Percentiles rank a stretch among this genome's conserved stretches.
These are phyloP conservation scores for Vanrija pseudolonga DNA, from an alignment of 1,284 basidiomycete species.

Conservation along the genomic window DNA sequence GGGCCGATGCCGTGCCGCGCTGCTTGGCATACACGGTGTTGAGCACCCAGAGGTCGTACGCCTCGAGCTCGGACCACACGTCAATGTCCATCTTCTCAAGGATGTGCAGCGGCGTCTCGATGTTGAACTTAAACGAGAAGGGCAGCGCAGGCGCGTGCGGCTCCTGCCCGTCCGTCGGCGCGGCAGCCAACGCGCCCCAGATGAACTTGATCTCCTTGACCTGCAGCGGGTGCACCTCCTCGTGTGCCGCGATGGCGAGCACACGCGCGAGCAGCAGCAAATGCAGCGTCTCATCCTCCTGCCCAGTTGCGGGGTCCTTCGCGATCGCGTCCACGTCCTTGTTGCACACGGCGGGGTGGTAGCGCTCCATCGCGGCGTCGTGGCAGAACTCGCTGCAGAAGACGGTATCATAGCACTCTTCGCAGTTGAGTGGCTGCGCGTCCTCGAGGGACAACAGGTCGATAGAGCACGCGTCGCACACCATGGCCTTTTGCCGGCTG, in stretches of 20 bases:
- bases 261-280: slow-evolving; percentile 12
- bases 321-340: slow-evolving; percentile 12
- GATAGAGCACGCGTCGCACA: slow-evolving; percentile 15
- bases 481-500: slow-evolving; percentile 9
- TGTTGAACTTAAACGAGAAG: slow-evolving; percentile 14
- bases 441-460: slow-evolving; percentile 5
- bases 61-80: slow-evolving; percentile 6
- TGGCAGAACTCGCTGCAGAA: slow-evolving; percentile 13
- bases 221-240: slow-evolving; percentile 9
- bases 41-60: slow-evolving; percentile 12
- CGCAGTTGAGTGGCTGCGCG: slow-evolving; percentile 2
- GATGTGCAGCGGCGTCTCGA: slow-evolving; percentile 13
- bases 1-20: slow-evolving; percentile 13
- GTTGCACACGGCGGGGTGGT: slow-evolving; percentile 16
- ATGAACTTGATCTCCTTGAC: slow-evolving; percentile 15
- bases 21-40: slow-evolving; percentile 18
- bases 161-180: background rate
- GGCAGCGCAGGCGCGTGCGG: slow-evolving; percentile 2
- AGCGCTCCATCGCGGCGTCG: slow-evolving; percentile 8
- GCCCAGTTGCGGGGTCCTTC: slow-evolving; percentile 7
- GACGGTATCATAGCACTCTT: slow-evolving; percentile 10
- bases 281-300: slow-evolving; percentile 12
- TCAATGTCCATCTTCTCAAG: slow-evolving; percentile 15
- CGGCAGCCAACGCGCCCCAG: slow-evolving; percentile 13
- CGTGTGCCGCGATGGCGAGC: slow-evolving; percentile 10